Percentiles rank a stretch among this genome's conserved stretches.
Conservation (phyloP, 2,329 filamentous ascomycete genomes). For the Epichloe uncinata region DNA sequence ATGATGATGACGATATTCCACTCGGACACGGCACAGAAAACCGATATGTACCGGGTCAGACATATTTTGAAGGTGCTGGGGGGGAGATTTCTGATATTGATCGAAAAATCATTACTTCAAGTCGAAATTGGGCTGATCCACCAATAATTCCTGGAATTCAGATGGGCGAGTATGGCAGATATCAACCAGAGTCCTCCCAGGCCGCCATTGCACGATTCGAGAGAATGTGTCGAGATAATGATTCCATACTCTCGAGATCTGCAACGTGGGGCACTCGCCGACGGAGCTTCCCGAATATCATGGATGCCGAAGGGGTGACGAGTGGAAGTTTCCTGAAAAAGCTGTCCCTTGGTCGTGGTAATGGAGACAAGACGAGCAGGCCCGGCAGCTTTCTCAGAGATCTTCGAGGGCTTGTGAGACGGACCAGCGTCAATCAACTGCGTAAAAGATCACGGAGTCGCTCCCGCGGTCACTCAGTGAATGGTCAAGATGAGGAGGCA, state of each 20-base stretch:
- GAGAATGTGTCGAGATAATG: slow-evolving; percentile 38
- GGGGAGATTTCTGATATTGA: slow-evolving; percentile 32
- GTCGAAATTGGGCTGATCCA: slow-evolving; percentile 35
- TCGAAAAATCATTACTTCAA: slow-evolving; percentile 33
- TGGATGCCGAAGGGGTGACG: slow-evolving; percentile 38
- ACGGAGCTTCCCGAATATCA: slow-evolving; percentile 45
- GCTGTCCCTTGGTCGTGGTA: slow-evolving; percentile 37
- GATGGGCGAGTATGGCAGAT: slow-evolving; percentile 14
- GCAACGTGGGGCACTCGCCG: slow-evolving; percentile 60
- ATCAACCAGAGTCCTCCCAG: slow-evolving; percentile 38
- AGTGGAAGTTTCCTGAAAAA: slow-evolving; percentile 52
- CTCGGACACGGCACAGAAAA: slow-evolving; percentile 37
- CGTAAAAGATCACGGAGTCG: slow-evolving; percentile 34
- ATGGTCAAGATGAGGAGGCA: slow-evolving; percentile 20
- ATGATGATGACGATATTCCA: slow-evolving; percentile 29
- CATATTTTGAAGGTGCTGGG: slow-evolving; percentile 33
- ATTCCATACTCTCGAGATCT: slow-evolving; percentile 46
- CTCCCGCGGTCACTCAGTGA: slow-evolving; percentile 3
- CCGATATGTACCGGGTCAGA: slow-evolving; percentile 32
- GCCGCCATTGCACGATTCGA: slow-evolving; percentile 41
- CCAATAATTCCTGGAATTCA: slow-evolving; percentile 34
- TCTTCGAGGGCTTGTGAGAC: slow-evolving; percentile 35
- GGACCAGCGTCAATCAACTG: slow-evolving; percentile 29
- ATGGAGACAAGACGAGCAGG: slow-evolving; percentile 29
- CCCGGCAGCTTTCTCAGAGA: slow-evolving; percentile 33